phyloP scores from a whole-genome alignment of 2,329 filamentous ascomycete species.

The Plectosphaerella cucumerina region DNA sequence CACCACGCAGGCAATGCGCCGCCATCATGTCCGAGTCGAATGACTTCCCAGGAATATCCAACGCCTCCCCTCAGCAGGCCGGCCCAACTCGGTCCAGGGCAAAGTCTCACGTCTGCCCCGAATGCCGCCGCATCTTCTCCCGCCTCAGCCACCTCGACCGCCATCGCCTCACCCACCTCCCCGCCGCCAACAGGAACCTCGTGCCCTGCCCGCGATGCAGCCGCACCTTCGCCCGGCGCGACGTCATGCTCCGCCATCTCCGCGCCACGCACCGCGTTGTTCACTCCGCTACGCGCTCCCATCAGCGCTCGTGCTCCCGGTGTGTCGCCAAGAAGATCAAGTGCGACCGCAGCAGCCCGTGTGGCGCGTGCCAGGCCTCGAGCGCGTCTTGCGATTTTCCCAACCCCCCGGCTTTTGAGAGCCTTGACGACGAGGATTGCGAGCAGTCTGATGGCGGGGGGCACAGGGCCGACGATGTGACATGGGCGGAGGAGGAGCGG shows the following conservation, averaged over 20 bases:
- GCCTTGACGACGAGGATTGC: no score
- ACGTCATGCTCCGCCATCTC: conserved; percentile 23
- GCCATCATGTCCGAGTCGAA: no score
- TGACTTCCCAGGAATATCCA: no score
- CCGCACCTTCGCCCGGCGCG: conserved; percentile 17
- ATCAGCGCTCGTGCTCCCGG: conserved; percentile 20
- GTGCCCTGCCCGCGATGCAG: conserved; percentile 17
- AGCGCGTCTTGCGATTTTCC: conserved; percentile 11
- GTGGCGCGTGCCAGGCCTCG: conserved; percentile 14
- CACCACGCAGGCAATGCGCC: no score
- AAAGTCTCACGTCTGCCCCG: conserved; percentile 11
- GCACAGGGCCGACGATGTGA: no score
- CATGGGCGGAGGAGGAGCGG: no score
- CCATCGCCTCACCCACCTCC: conserved; percentile 21
- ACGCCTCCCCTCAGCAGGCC: no score
- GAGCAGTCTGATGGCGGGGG: no score
- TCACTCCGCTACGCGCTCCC: conserved; percentile 9
- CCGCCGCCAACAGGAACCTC: conserved; percentile 12
- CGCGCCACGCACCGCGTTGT: conserved; percentile 17
- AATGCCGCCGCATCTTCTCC: conserved; percentile 17
- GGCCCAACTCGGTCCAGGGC: neutral
- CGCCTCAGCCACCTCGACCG: conserved; percentile 21
- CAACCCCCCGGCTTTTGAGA: no score
- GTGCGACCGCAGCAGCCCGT: conserved; percentile 19
- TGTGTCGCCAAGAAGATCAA: conserved; percentile 21